Base-by-base conservation (phyloP, 441 rosid species). In the Eruca vesicaria region DNA sequence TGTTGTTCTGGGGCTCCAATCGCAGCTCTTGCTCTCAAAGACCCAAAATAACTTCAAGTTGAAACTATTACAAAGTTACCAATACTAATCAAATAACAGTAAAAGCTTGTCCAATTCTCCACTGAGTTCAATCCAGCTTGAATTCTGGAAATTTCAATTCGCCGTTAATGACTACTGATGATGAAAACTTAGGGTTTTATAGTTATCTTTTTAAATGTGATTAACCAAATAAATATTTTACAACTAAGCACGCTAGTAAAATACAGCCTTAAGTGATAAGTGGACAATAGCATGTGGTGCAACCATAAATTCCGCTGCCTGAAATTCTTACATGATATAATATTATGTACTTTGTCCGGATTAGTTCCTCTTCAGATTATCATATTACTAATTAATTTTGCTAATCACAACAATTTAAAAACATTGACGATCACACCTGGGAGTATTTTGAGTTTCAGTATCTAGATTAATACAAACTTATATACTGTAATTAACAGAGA, bases 271-370 rank as follows among this genome's bases (percentile, higher is more conserved):
- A 10, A 63, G 43, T 70, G 10, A 57, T 69, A 68, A 56, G 7
- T 58, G 21, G 43, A 55, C 71, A 76, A 20, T 60, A 74, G 83
- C 86, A 81, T 84, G 90, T 85, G 87, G 70, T 72, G 74, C 31
- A 15, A 84, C 82, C 86, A n/a, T 82, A 71, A 83, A 79, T 74
- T 73, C 60, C 89, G 88, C 81, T 78, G 72, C 79, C 80, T 66
- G 53, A 84, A 84, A 82, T 86, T 86, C 84, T 79, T 79, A 63
- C 78, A 77, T 38, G 70, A 26, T 58, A 83, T 80, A n/a, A 55
- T 72, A 75, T 53, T 48, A 63, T 63, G 75, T 76, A 79, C 78
- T 69, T n/a, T 77, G 71, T 73, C 71, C 57, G 68, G 69, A 75
- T 74, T 63, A 57, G 69, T 45, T 43, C 73, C 67, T 79, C 45